phyloP scores from a whole-genome alignment of 225 moss, liverwort and hornwort genomes.

The Rhytidiadelphus loreus region DNA sequence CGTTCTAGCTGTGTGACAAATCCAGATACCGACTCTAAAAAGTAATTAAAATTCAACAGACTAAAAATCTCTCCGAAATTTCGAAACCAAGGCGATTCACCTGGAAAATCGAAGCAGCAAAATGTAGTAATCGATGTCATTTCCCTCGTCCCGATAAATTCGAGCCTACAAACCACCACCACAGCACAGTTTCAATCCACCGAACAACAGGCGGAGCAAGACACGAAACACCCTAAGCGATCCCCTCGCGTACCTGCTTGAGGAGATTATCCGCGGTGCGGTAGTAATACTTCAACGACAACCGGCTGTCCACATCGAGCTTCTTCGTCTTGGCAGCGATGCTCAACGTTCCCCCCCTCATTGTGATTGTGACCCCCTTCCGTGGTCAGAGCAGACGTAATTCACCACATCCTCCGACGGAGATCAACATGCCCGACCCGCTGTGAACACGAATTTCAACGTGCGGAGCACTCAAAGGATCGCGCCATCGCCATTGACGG shows the following conservation, averaged over 20 bases:
- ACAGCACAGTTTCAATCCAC: neutral
- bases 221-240: neutral
- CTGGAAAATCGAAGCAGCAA: slow-evolving; percentile 82
- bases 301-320: slow-evolving; percentile 77
- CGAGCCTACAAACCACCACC: slow-evolving; percentile 38
- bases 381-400: neutral
- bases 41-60: neutral
- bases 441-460: neutral
- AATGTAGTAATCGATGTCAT: slow-evolving; percentile 73
- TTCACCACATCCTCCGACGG: neutral
- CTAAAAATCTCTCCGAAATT: neutral
- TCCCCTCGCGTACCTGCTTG: slow-evolving; percentile 46
- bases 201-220: neutral
- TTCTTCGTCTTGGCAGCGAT: slow-evolving; percentile 73
- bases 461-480: neutral
- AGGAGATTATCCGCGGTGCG: slow-evolving; percentile 89
- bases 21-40: neutral
- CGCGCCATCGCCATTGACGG: neutral
- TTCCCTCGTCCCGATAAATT: slow-evolving; percentile 74
- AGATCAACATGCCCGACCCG: slow-evolving; percentile 13
- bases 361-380: slow-evolving; percentile 2
- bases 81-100: slow-evolving; percentile 12
- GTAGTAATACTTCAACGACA: slow-evolving; percentile 76
- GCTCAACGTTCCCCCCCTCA: slow-evolving; percentile 39
- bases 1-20: neutral